These are phyloP conservation scores for Xerocomellus dryophilus DNA, from an alignment of 768 basidiomycete species.

Conservation along the genomic window DNA sequence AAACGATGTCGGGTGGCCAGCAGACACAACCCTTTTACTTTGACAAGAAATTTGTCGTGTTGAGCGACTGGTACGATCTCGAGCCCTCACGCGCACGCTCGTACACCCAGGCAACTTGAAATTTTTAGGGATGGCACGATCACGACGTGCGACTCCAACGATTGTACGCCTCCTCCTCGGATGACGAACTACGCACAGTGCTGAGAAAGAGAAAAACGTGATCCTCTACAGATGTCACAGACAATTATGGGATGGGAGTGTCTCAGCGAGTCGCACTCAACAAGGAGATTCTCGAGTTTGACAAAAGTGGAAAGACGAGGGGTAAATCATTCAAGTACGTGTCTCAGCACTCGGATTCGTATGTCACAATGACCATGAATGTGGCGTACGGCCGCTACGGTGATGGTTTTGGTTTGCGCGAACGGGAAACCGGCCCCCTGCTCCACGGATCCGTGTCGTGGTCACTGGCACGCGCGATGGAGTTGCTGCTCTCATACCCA, in stretches of 20 bases:
- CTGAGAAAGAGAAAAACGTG: neutral
- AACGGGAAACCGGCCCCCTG: neutral
- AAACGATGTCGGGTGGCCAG: slow-evolving; percentile 11
- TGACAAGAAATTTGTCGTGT: slow-evolving; percentile 80
- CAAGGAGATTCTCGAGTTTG: slow-evolving; percentile 61
- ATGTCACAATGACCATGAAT: neutral
- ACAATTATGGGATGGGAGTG: slow-evolving; percentile 83
- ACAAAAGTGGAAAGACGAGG: slow-evolving; percentile 18
- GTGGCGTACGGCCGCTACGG: neutral
- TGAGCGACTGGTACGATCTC: slow-evolving; percentile 80
- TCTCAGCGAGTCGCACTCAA: slow-evolving; percentile 64
- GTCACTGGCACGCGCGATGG: neutral
- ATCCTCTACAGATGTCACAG: slow-evolving; percentile 66
- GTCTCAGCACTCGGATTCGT: neutral
- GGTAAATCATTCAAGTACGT: slow-evolving; percentile 45
- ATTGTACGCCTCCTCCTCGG: slow-evolving; percentile 56
- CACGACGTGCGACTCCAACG: slow-evolving; percentile 89
- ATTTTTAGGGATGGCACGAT: slow-evolving; percentile 83
- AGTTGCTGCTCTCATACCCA: slow-evolving; percentile 6
- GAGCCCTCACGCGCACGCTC: neutral
- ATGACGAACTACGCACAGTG: neutral
- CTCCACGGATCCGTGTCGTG: slow-evolving; percentile 6
- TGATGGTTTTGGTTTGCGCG: neutral
- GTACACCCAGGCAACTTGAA: neutral
- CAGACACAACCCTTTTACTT: slow-evolving; percentile 25